Conservation (phyloP, 2,329 filamentous ascomycete genomes). For the Monosporascus sp. region DNA sequence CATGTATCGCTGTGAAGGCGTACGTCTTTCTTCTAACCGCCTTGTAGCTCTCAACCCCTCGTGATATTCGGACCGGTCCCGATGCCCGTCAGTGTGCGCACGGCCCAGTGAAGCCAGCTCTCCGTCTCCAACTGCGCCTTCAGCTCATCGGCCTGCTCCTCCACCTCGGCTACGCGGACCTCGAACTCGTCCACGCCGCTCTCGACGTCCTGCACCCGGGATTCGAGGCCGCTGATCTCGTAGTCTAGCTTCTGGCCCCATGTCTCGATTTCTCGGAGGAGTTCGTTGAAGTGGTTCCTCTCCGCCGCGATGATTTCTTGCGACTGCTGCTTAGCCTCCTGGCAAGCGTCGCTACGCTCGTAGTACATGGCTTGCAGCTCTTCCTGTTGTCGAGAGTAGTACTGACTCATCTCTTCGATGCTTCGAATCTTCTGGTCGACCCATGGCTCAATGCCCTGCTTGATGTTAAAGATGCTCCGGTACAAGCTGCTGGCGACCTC, state of each 20-base stretch:
- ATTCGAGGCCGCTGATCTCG: slow-evolving; percentile 74
- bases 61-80: slow-evolving; percentile 56
- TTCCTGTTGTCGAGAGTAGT: slow-evolving; percentile 58
- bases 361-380: slow-evolving; percentile 64
- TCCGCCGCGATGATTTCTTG: slow-evolving; percentile 67
- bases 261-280: slow-evolving; percentile 72
- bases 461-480: slow-evolving; percentile 46
- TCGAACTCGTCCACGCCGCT: slow-evolving; percentile 77
- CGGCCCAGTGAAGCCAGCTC: slow-evolving; percentile 60
- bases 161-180: slow-evolving; percentile 67
- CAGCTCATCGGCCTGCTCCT: slow-evolving; percentile 57
- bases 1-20: not conserved
- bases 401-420: slow-evolving; percentile 56
- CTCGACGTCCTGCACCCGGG: slow-evolving; percentile 82
- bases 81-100: slow-evolving; percentile 55
- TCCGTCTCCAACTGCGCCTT: slow-evolving; percentile 59
- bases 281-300: slow-evolving; percentile 62
- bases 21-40: too few species aligned
- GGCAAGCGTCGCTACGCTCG: slow-evolving; percentile 65
- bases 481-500: slow-evolving; percentile 55
- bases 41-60: slow-evolving; percentile 18
- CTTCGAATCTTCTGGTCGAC: slow-evolving; percentile 51
- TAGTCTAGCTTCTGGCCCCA: slow-evolving; percentile 85
- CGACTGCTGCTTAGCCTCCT: slow-evolving; percentile 60
- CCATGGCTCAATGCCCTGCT: slow-evolving; percentile 54